A percentile compares a stretch with the other conserved stretches of the same genome.
Conservation (phyloP, 1,284 basidiomycete genomes). For the Paramarasmius palmivorus region DNA sequence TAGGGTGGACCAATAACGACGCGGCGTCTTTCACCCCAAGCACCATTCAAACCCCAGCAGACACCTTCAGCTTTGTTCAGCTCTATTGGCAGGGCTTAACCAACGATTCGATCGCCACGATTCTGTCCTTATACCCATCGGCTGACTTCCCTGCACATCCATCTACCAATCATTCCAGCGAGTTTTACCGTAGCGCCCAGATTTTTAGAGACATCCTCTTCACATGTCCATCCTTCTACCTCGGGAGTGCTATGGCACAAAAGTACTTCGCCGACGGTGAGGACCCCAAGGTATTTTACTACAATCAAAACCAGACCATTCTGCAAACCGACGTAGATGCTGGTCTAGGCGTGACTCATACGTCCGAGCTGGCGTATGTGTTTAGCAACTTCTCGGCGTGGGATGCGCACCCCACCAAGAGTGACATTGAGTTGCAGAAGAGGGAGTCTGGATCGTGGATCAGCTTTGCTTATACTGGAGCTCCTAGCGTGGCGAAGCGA, state of each 20-base stretch:
- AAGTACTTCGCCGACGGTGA: background rate
- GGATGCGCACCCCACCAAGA: background rate
- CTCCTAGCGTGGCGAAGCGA: background rate
- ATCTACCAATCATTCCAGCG: background rate
- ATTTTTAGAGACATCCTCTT: constrained; percentile 5
- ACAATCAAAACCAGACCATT: constrained; percentile 3
- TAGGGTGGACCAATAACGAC: constrained; percentile 5
- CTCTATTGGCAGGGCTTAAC: constrained; percentile 1
- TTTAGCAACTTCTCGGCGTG: background rate
- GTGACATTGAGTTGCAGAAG: background rate
- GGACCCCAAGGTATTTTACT: background rate
- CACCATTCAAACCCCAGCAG: background rate
- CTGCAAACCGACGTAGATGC: background rate
- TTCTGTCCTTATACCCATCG: background rate
- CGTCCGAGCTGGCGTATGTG: constrained; percentile 1
- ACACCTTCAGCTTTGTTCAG: background rate
- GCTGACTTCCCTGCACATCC: background rate
- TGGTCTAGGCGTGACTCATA: constrained; percentile 1
- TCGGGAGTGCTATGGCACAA: constrained; percentile 2
- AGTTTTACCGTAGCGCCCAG: constrained; percentile 4
- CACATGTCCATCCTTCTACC: constrained; percentile 3
- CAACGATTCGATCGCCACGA: background rate
- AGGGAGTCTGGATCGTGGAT: background rate
- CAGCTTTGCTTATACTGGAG: background rate
- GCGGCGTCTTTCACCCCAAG: background rate